phyloP scores from a whole-genome alignment of 1,284 basidiomycete species.

The Apiotrichum montevideense region DNA sequence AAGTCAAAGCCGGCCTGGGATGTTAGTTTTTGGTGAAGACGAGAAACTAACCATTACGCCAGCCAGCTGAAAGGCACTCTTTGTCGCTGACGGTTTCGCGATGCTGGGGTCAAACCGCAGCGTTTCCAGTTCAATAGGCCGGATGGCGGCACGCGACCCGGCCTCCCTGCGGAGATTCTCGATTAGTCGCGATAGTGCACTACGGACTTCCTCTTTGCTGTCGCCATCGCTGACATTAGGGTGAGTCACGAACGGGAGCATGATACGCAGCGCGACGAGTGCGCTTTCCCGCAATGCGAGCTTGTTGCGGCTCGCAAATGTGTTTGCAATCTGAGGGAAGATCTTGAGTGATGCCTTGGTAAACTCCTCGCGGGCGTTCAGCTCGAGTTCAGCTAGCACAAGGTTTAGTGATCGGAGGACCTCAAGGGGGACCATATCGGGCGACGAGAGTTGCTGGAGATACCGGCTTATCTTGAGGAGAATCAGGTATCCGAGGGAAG shows the following conservation, averaged over 20 bases:
- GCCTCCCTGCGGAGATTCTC: slow-evolving; percentile 57
- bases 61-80: slow-evolving; percentile 22
- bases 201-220: slow-evolving; percentile 39
- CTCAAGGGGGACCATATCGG: slow-evolving; percentile 68
- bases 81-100: not conserved
- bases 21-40: slow-evolving; percentile 1
- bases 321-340: slow-evolving; percentile 59
- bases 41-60: slow-evolving; percentile 18
- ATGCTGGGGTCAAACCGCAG: slow-evolving; percentile 5
- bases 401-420: slow-evolving; percentile 63
- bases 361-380: slow-evolving; percentile 62
- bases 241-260: slow-evolving; percentile 64
- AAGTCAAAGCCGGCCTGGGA: slow-evolving; percentile 61
- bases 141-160: slow-evolving; percentile 57
- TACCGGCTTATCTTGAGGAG: slow-evolving; percentile 63
- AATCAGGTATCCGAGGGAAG: slow-evolving; percentile 52
- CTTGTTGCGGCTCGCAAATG: slow-evolving; percentile 75
- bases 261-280: slow-evolving; percentile 59
- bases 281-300: slow-evolving; percentile 55
- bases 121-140: slow-evolving; percentile 56
- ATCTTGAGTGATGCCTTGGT: slow-evolving; percentile 56
- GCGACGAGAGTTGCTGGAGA: slow-evolving; percentile 55
- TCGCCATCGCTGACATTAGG: slow-evolving; percentile 1
- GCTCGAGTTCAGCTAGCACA: slow-evolving; percentile 62
- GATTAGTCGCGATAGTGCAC: slow-evolving; percentile 52